A percentile compares a stretch with the other conserved stretches of the same genome.
These are phyloP conservation scores for Phytophthora citrophthora DNA, from an alignment of 352 stramenopile species.

Conservation along the genomic window DNA sequence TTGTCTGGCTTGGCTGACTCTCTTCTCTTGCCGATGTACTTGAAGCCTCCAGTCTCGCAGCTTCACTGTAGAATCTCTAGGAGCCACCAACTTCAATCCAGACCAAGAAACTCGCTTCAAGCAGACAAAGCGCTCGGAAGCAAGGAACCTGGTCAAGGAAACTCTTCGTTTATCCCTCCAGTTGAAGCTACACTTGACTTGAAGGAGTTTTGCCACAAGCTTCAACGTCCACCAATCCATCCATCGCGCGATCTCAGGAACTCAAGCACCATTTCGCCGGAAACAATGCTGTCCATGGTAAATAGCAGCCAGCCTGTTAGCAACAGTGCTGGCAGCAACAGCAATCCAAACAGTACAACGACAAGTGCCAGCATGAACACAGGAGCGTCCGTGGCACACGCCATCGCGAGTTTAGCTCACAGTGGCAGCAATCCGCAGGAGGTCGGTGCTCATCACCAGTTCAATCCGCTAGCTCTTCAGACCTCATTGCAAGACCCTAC, in stretches of 20 bases:
- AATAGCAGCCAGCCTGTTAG: slow-evolving; percentile 40
- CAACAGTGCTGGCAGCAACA: slow-evolving; percentile 21
- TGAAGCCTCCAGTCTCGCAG: slow-evolving; percentile 50
- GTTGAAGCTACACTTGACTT: slow-evolving; percentile 11
- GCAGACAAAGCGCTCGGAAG: slow-evolving; percentile 1
- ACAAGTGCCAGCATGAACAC: slow-evolving; percentile 27
- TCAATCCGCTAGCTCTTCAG: slow-evolving; percentile 18
- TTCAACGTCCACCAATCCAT: slow-evolving; percentile 31
- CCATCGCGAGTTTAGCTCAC: slow-evolving; percentile 37
- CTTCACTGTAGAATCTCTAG: slow-evolving; percentile 48
- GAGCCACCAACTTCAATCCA: slow-evolving; percentile 85
- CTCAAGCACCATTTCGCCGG: slow-evolving; percentile 29
- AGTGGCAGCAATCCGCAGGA: slow-evolving; percentile 25
- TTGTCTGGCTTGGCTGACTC: slow-evolving; percentile 40
- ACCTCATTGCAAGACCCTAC: slow-evolving; percentile 13
- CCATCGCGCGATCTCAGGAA: slow-evolving; percentile 2
- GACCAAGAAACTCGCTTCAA: slow-evolving; percentile 14
- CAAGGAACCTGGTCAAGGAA: slow-evolving; percentile 7
- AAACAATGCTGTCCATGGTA: slow-evolving; percentile 71
- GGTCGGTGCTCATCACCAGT: slow-evolving; percentile 1
- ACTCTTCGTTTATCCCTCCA: neutral
- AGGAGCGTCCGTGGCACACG: slow-evolving; percentile 37
- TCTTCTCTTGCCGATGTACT: slow-evolving; percentile 49
- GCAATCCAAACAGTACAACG: slow-evolving; percentile 10
- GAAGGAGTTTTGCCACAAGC: slow-evolving; percentile 16